These are phyloP conservation scores for Apophysomyces variabilis DNA, from an alignment of 371 early-diverging fungal species.

Conservation along the genomic window DNA sequence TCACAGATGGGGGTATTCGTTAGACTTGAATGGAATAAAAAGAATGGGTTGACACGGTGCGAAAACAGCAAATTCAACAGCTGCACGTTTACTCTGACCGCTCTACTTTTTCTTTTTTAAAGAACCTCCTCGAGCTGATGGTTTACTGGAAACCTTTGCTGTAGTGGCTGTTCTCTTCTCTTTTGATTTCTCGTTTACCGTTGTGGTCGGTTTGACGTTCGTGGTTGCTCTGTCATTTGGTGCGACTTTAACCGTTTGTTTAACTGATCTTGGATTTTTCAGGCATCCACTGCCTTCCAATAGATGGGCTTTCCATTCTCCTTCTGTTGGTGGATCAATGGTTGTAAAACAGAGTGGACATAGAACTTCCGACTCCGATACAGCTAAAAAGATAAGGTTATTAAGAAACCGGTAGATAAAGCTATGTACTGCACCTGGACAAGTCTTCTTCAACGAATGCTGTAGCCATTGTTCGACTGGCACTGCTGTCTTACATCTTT, in stretches of 20 bases:
- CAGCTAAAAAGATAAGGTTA: conserved; percentile 13
- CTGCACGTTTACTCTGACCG: not conserved
- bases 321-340: conserved; percentile 62
- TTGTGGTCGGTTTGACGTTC: not conserved
- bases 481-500: conserved; percentile 66
- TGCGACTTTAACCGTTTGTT: conserved; percentile 18
- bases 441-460: conserved; percentile 55
- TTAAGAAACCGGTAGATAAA: conserved; percentile 19
- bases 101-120: conserved; percentile 14
- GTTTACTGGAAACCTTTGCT: not conserved
- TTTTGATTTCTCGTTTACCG: not conserved
- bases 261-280: conserved; percentile 35
- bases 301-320: conserved; percentile 71
- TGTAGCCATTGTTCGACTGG: conserved; percentile 63
- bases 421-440: conserved; percentile 35
- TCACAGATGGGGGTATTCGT: not conserved
- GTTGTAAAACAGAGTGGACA: conserved; percentile 71
- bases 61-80: conserved; percentile 11
- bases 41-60: conserved; percentile 7
- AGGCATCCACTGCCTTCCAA: conserved; percentile 61
- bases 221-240: conserved; percentile 13
- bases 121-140: conserved; percentile 8
- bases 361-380: conserved; percentile 34
- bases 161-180: not conserved
- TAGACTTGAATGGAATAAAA: not conserved